phyloP scores from a whole-genome alignment of 2,329 filamentous ascomycete genomes.

The Fusarium sp. region DNA sequence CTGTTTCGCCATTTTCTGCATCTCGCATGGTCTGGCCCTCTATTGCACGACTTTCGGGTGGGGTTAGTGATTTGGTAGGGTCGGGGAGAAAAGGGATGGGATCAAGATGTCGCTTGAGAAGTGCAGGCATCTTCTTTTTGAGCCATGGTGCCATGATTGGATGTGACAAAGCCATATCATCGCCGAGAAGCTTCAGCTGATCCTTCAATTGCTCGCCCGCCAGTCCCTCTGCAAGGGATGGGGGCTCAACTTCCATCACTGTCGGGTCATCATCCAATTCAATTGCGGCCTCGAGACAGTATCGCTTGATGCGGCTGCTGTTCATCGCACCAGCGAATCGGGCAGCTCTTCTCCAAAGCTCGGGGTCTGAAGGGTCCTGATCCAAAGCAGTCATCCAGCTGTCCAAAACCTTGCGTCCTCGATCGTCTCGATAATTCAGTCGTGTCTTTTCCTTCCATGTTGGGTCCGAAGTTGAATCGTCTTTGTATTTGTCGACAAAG shows the following conservation, averaged over 20 bases:
- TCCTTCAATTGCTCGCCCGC: conserved; percentile 69
- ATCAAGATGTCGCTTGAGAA: conserved; percentile 65
- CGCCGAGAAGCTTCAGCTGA: conserved; percentile 62
- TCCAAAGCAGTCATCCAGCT: conserved; percentile 68
- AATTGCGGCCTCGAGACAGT: conserved; percentile 71
- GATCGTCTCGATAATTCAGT: conserved; percentile 45
- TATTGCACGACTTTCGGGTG: conserved; percentile 36
- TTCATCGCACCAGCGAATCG: conserved; percentile 67
- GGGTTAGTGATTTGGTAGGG: conserved; percentile 53
- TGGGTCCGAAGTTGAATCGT: conserved; percentile 58
- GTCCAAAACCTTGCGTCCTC: conserved; percentile 59
- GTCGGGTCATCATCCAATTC: conserved; percentile 74
- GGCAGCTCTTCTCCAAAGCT: conserved; percentile 69
- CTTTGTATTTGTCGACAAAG: conserved; percentile 70
- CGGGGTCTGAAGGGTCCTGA: conserved; percentile 72
- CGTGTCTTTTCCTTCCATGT: conserved; percentile 51
- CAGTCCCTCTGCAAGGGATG: conserved; percentile 69
- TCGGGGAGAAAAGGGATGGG: conserved; percentile 70
- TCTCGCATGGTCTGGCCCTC: conserved; percentile 28
- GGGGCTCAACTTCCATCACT: conserved; percentile 68
- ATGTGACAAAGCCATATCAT: conserved; percentile 66
- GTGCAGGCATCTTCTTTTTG: conserved; percentile 59
- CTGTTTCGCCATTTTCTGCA: conserved; percentile 31
- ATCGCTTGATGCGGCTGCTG: conserved; percentile 66
- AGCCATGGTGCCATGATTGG: conserved; percentile 67